These are phyloP conservation scores for Santalum album DNA, from an alignment of 164 flowering plant genomes.

Conservation along the genomic window DNA sequence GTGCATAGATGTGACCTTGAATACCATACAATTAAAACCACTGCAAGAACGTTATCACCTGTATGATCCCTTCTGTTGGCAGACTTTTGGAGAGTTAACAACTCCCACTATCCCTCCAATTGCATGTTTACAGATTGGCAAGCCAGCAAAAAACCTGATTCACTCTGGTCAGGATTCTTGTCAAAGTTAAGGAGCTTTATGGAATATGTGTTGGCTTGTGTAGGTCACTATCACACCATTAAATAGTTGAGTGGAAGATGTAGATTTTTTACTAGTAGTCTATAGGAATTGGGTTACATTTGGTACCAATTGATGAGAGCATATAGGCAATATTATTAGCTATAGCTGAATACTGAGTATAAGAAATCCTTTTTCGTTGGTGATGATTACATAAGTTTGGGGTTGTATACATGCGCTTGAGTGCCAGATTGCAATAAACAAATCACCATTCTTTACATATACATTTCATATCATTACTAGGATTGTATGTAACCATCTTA, in stretches of 20 bases:
- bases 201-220: constrained; percentile 31
- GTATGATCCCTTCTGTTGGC: constrained; percentile 80
- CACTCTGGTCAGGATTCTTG: constrained; percentile 60
- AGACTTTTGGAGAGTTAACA: constrained; percentile 70
- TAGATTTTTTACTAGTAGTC: constrained; percentile 12
- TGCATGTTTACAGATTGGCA: constrained; percentile 70
- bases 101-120: constrained; percentile 84
- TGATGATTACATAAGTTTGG: neutral
- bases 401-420: neutral
- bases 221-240: constrained; percentile 53
- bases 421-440: constrained; percentile 3
- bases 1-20: constrained; percentile 47
- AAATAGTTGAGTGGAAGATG: constrained; percentile 12
- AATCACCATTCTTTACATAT: too few species aligned
- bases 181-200: constrained; percentile 21
- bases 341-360: constrained; percentile 5
- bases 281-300: constrained; percentile 10
- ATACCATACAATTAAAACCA: constrained; percentile 42
- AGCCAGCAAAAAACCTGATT: constrained; percentile 61
- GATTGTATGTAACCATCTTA: too few species aligned
- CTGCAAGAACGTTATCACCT: constrained; percentile 40
- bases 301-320: constrained; percentile 6
- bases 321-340: constrained; percentile 10
- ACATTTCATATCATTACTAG: too few species aligned
- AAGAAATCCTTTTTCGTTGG: constrained; percentile 7